Evolutionary conservation across 768 basidiomycete genomes (phyloP).

Genomic region (Amanita rimosa): DNA sequence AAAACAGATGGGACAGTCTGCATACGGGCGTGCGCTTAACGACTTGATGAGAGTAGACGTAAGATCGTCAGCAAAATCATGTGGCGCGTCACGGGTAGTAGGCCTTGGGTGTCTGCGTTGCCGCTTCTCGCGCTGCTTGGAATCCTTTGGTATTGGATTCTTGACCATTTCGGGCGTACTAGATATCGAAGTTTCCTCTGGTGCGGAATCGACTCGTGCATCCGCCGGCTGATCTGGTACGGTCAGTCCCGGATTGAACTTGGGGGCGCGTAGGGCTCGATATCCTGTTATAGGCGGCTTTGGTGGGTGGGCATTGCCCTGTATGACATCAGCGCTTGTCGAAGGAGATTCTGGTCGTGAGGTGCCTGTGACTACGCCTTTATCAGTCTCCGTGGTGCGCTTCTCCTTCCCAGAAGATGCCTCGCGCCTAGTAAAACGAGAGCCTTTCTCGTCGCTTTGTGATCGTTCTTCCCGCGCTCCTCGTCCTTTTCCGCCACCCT

Average conservation of each 20-base stretch:
- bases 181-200: background rate
- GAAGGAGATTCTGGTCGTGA: background rate
- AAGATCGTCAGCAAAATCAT: constrained; percentile 46
- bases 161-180: background rate
- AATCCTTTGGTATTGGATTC: background rate
- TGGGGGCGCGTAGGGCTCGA: background rate
- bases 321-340: background rate
- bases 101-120: background rate
- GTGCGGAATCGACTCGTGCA: background rate
- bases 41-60: constrained; percentile 61
- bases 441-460: background rate
- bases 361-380: background rate
- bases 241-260: background rate
- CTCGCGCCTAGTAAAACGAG: background rate
- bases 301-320: background rate
- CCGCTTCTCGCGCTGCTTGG: background rate
- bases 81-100: background rate
- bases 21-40: constrained; percentile 59
- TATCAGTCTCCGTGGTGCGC: background rate
- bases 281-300: background rate
- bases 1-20: constrained; percentile 82
- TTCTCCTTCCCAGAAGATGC: background rate
- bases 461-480: background rate
- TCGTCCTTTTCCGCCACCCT: background rate
- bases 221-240: no score